A percentile compares a stretch with the other conserved stretches of the same genome.
Conservation (phyloP, 305 asterid species). For the Fraxinus nigra region DNA sequence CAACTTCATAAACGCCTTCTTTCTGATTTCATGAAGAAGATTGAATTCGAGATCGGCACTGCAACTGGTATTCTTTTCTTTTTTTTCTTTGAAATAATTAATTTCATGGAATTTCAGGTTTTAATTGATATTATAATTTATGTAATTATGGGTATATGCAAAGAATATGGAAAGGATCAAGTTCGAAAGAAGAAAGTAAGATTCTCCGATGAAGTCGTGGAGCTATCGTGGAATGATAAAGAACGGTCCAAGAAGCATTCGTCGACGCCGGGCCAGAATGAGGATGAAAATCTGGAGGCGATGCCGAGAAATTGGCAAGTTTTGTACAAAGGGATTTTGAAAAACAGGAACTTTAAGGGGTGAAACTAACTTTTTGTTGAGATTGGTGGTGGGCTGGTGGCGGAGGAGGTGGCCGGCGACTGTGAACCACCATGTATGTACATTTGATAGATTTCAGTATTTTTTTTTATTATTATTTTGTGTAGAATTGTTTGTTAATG, state of each 20-base stretch:
- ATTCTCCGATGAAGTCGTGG: conserved; percentile 40
- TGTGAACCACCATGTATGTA: neutral
- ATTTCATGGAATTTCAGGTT: neutral
- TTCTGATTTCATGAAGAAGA: conserved; percentile 69
- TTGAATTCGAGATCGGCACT: conserved; percentile 52
- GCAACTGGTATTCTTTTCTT: conserved; percentile 35
- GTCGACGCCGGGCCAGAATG: neutral
- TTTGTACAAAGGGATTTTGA: conserved; percentile 69
- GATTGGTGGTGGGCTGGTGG: neutral
- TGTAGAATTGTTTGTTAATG: neutral
- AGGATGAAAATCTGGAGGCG: conserved; percentile 46
- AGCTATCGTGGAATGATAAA: neutral
- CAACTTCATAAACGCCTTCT: conserved; percentile 76
- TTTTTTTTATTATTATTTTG: neutral
- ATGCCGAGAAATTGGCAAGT: conserved; percentile 81
- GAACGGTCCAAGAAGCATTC: neutral
- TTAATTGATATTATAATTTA: neutral
- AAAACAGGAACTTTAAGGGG: conserved; percentile 44
- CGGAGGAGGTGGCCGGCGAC: neutral
- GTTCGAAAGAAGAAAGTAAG: conserved; percentile 57
- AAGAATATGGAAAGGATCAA: conserved; percentile 28
- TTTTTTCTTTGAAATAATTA: neutral
- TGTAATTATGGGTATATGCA: neutral
- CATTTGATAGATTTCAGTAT: neutral
- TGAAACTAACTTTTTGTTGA: neutral